phyloP scores from a whole-genome alignment of 192 early-diverging fungal genomes.

The Backusella parvicylindrica region DNA sequence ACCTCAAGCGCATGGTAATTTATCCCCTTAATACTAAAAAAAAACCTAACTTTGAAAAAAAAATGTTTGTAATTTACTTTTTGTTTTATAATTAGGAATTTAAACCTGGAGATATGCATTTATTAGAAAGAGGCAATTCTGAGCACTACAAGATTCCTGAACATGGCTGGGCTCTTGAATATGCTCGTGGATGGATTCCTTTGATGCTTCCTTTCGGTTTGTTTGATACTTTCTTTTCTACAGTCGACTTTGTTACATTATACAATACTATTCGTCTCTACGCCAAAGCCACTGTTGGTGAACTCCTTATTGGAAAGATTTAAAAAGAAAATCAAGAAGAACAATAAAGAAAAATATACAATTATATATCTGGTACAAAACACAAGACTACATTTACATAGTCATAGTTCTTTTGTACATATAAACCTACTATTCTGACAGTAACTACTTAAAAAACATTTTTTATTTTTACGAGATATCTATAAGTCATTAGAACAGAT shows the following conservation, averaged over 20 bases:
- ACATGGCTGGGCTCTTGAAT: conserved; percentile 41
- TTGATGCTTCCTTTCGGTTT: conserved; percentile 45
- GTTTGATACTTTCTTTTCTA: conserved; percentile 37
- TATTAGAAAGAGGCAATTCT: conserved; percentile 32
- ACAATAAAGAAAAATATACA: no score
- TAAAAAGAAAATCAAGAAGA: conserved; percentile 22
- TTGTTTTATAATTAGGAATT: conserved; percentile 23
- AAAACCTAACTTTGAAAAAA: no score
- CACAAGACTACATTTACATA: background rate
- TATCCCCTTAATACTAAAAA: no score
- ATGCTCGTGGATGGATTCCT: conserved; percentile 44
- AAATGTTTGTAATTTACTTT: background rate
- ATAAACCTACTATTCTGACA: no score
- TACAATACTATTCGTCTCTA: conserved; percentile 36
- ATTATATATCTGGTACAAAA: background rate
- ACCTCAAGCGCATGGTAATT: conserved; percentile 34
- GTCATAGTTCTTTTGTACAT: no score
- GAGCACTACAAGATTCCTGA: conserved; percentile 48
- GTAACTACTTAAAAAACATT: no score
- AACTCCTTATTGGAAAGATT: conserved; percentile 32
- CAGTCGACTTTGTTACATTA: conserved; percentile 36
- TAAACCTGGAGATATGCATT: conserved; percentile 38
- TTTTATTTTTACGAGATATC: no score
- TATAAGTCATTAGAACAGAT: no score
- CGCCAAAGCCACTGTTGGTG: conserved; percentile 24